Conservation (phyloP, 805 yeast species). For the Metschnikowia rubicola region DNA sequence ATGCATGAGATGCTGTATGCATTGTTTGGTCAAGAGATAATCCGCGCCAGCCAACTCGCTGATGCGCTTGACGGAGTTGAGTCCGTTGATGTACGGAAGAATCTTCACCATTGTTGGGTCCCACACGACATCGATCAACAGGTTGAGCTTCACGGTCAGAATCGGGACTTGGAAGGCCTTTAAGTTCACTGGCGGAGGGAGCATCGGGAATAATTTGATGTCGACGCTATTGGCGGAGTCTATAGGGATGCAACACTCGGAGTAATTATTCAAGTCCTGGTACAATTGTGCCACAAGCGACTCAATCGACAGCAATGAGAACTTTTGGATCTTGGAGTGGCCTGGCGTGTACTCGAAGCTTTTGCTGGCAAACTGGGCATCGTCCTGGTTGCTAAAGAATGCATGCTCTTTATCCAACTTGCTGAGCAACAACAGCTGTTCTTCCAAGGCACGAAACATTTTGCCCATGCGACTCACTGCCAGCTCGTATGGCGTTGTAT, state of each 20-base stretch:
- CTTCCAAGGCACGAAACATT: conserved; percentile 87
- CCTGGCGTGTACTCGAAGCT: conserved; percentile 31
- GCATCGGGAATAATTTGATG: conserved; percentile 88
- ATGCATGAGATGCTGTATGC: conserved; percentile 87
- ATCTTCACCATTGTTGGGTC: conserved; percentile 94
- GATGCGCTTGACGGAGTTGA: conserved; percentile 75
- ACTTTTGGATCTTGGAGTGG: conserved; percentile 30
- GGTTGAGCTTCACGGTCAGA: conserved; percentile 71
- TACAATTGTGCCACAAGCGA: conserved; percentile 84
- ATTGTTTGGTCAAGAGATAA: conserved; percentile 70
- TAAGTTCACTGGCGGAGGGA: conserved; percentile 73
- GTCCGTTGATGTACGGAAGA: conserved; percentile 81
- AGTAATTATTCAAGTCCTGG: conserved; percentile 90
- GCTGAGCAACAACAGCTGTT: conserved; percentile 77
- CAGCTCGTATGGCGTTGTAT: conserved; percentile 81
- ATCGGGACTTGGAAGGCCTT: conserved; percentile 87
- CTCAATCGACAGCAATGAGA: conserved; percentile 49
- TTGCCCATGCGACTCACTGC: conserved; percentile 80
- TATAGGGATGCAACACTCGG: conserved; percentile 92
- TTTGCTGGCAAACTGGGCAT: conserved; percentile 2
- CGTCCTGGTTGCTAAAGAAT: conserved; percentile 28
- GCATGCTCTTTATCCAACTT: conserved; percentile 37
- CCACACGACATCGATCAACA: conserved; percentile 87
- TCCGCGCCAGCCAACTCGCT: conserved; percentile 81
- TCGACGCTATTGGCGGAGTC: conserved; percentile 88